Conservation (phyloP, 164 flowering plant species). For the Vitis riparia region DNA sequence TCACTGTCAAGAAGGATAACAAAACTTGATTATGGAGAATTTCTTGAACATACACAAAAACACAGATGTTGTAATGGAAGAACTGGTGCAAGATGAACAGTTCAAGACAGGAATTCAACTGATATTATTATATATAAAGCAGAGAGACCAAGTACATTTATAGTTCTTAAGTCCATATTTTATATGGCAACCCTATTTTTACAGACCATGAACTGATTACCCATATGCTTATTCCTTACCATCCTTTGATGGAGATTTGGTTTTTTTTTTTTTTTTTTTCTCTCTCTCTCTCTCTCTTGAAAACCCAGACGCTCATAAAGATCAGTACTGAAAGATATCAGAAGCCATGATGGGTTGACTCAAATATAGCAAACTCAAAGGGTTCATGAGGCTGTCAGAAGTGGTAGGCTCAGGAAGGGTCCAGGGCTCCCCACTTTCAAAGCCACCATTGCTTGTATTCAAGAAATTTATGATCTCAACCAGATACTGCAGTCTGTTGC, state of each 20-base stretch:
- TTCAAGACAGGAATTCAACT: too few relatives aligned
- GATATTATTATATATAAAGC: too few relatives aligned
- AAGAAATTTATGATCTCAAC: constrained; percentile 31
- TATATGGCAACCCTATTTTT: constrained; percentile 1
- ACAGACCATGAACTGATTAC: constrained; percentile 12
- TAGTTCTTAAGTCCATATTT: constrained; percentile 3
- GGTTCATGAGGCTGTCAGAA: constrained; percentile 20
- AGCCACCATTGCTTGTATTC: constrained; percentile 2
- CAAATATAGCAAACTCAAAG: constrained; percentile 25
- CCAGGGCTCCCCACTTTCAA: neutral
- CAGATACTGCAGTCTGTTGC: constrained; percentile 32
- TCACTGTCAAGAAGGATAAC: too few relatives aligned
- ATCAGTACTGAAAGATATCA: constrained; percentile 29
- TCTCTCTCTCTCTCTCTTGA: constrained; percentile 1
- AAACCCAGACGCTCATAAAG: neutral
- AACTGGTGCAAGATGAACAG: too few relatives aligned
- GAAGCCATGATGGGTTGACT: constrained; percentile 45
- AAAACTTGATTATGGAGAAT: too few relatives aligned
- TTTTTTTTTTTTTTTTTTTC: too few relatives aligned
- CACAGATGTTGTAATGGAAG: too few relatives aligned
- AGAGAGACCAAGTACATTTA: constrained; percentile 13
- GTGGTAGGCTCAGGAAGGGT: constrained; percentile 5
- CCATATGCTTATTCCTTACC: neutral
- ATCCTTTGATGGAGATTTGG: neutral
- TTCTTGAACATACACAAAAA: too few relatives aligned